These are phyloP conservation scores for Beauveria rudraprayagi DNA, from an alignment of 2,329 filamentous ascomycete species.

Conservation along the genomic window DNA sequence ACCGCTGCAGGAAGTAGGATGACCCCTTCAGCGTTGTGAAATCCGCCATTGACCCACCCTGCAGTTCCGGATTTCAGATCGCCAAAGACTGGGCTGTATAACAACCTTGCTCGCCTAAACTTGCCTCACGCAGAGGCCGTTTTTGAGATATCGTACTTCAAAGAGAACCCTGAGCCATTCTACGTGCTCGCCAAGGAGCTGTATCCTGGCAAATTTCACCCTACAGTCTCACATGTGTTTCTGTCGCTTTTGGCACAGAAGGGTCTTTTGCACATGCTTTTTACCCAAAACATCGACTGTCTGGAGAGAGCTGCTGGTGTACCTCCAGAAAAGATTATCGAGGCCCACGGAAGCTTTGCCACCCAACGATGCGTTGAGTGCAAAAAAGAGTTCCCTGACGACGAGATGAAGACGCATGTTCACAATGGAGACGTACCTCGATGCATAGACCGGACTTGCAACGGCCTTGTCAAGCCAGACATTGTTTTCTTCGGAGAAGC, in stretches of 20 bases:
- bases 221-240: conserved; percentile 86
- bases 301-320: conserved; percentile 83
- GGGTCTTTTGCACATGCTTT: conserved; percentile 71
- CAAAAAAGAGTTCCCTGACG: conserved; percentile 60
- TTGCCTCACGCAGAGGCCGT: conserved; percentile 87
- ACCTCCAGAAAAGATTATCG: conserved; percentile 70
- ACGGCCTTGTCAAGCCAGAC: conserved; percentile 81
- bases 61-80: conserved; percentile 89
- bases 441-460: conserved; percentile 55
- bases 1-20: conserved; percentile 57
- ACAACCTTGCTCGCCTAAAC: conserved; percentile 78
- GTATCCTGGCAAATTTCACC: conserved; percentile 81
- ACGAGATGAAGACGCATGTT: conserved; percentile 65
- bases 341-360: conserved; percentile 94
- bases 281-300: conserved; percentile 97
- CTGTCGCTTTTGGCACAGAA: conserved; percentile 75
- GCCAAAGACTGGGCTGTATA: conserved; percentile 86
- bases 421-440: conserved; percentile 58
- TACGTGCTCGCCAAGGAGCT: conserved; percentile 88
- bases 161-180: conserved; percentile 76
- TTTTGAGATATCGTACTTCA: conserved; percentile 89
- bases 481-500: conserved; percentile 90
- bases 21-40: neutral
- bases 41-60: conserved; percentile 13
- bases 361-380: conserved; percentile 89